phyloP scores from a whole-genome alignment of 2,329 filamentous ascomycete genomes.

The Cladosporium sp. region DNA sequence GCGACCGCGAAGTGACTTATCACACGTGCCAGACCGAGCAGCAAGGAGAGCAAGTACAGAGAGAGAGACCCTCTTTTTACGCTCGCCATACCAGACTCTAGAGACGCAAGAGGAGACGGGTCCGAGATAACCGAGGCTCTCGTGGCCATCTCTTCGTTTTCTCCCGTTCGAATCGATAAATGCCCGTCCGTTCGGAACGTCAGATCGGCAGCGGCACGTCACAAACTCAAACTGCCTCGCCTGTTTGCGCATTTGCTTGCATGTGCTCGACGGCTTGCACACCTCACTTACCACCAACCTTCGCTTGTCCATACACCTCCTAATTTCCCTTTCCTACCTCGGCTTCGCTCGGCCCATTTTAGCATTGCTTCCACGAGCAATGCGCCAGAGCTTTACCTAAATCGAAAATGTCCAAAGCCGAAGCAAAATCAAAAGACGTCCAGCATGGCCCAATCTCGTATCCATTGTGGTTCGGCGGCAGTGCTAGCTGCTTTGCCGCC shows the following conservation, averaged over 20 bases:
- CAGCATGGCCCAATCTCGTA: slow-evolving; percentile 42
- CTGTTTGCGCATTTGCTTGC: background rate
- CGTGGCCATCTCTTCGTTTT: no score
- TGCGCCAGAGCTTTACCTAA: background rate
- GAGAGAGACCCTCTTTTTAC: no score
- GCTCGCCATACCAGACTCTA: no score
- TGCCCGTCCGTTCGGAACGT: no score
- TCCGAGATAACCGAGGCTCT: no score
- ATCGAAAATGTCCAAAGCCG: slow-evolving; percentile 38
- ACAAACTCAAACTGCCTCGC: background rate
- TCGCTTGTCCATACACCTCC: background rate
- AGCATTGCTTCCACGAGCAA: slow-evolving; percentile 4
- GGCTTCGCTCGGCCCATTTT: slow-evolving; percentile 1
- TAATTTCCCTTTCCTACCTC: background rate
- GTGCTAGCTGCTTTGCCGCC: slow-evolving; percentile 86
- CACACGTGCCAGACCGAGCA: background rate
- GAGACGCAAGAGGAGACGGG: no score
- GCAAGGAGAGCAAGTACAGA: no score
- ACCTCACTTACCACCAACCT: background rate
- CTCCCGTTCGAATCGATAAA: no score
- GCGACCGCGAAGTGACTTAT: no score
- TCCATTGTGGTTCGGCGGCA: slow-evolving; percentile 85
- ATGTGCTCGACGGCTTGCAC: background rate
- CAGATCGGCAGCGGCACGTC: background rate
- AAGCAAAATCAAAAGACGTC: slow-evolving; percentile 41